Evolutionary conservation across 345 rosid species (phyloP).

Genomic region (Euphorbia tirucalli): DNA sequence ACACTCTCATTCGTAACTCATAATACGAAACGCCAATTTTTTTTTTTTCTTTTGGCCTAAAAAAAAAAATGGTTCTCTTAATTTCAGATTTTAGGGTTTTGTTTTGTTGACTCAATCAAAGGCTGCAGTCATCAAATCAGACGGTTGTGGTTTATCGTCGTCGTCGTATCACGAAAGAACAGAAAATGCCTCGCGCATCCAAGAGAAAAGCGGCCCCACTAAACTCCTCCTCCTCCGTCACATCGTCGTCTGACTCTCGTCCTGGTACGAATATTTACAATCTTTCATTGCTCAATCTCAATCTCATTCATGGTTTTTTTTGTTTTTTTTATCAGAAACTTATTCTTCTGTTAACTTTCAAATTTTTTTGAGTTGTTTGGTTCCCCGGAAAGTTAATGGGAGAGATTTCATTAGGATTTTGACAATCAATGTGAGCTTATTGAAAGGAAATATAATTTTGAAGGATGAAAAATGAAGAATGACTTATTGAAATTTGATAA

Average conservation of each 20-base stretch:
- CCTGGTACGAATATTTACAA: slow-evolving; percentile 18
- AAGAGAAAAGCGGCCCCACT: slow-evolving; percentile 47
- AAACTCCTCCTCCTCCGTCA: slow-evolving; percentile 32
- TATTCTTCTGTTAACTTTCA: neutral
- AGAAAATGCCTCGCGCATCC: slow-evolving; percentile 41
- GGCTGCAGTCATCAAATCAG: slow-evolving; percentile 20
- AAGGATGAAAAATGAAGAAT: neutral
- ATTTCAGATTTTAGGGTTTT: slow-evolving; percentile 22
- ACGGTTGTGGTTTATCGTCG: slow-evolving; percentile 25
- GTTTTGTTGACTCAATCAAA: slow-evolving; percentile 13
- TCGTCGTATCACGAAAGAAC: neutral
- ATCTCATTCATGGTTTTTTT: neutral
- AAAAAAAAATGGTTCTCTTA: neutral
- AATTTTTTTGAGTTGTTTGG: slow-evolving; percentile 15
- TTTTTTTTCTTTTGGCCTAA: no score
- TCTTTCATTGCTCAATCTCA: neutral
- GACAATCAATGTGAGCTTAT: neutral
- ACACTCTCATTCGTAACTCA: no score
- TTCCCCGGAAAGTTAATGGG: slow-evolving; percentile 14
- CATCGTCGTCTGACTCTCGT: slow-evolving; percentile 28
- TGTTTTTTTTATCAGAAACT: no score
- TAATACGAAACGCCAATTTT: no score
- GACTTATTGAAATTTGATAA: neutral
- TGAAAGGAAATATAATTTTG: neutral
- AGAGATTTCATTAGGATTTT: neutral